phyloP scores from a whole-genome alignment of 768 basidiomycete genomes.

The Sistotremastrum niveocremeum region DNA sequence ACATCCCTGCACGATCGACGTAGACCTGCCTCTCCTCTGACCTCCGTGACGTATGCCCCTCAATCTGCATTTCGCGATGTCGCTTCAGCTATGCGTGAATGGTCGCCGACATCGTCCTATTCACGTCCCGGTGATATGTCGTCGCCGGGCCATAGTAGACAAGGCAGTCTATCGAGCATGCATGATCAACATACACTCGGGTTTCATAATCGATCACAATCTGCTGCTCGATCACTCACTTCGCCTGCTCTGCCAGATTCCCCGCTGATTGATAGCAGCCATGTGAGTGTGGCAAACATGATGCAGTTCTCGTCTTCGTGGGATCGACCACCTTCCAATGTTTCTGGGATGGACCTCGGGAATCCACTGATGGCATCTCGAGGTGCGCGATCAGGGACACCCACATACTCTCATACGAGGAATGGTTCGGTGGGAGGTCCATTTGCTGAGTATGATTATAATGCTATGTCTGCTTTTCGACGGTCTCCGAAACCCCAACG shows the following conservation, averaged over 20 bases:
- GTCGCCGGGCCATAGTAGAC: constrained; percentile 14
- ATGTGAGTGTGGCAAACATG: constrained; percentile 7
- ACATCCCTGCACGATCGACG: constrained; percentile 31
- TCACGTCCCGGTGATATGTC: neutral
- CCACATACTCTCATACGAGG: neutral
- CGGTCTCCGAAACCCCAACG: constrained; percentile 44
- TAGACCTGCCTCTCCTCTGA: constrained; percentile 35
- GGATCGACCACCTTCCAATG: constrained; percentile 31
- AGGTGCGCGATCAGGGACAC: constrained; percentile 15
- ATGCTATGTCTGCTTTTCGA: constrained; percentile 16
- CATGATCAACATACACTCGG: constrained; percentile 7
- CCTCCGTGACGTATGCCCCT: neutral
- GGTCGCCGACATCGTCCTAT: constrained; percentile 2
- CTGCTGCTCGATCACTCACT: constrained; percentile 33
- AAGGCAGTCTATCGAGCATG: constrained; percentile 17
- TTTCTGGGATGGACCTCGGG: constrained; percentile 37
- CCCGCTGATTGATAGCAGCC: constrained; percentile 30
- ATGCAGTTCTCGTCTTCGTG: neutral
- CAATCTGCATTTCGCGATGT: constrained; percentile 3
- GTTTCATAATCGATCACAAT: constrained; percentile 24
- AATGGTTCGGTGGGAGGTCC: neutral
- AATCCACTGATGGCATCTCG: constrained; percentile 27
- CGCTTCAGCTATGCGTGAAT: constrained; percentile 20
- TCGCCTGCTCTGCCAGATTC: constrained; percentile 50
- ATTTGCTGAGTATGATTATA: constrained; percentile 20